Evolutionary conservation across 2,329 filamentous ascomycete species (phyloP).

Genomic region (Pseudopithomyces maydicus): DNA sequence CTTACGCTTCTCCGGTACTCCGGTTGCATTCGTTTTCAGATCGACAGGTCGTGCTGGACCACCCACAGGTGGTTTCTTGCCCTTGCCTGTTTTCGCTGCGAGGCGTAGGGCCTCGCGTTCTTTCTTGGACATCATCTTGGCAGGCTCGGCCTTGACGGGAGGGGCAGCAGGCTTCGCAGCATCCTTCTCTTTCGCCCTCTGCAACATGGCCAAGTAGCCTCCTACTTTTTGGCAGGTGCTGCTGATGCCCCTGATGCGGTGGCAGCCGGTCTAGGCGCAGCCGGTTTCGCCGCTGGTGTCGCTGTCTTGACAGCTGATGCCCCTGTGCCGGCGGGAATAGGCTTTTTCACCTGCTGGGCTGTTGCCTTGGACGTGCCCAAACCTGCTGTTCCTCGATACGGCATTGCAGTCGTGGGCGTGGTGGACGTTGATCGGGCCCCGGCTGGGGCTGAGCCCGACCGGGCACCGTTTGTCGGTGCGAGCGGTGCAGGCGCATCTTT

Average conservation of each 20-base stretch:
- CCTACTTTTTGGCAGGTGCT: slow-evolving; percentile 69
- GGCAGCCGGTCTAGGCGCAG: slow-evolving; percentile 14
- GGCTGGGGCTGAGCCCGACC: slow-evolving; percentile 28
- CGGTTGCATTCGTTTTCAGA: slow-evolving; percentile 29
- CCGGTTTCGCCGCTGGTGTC: slow-evolving; percentile 25
- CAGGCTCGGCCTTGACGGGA: slow-evolving; percentile 75
- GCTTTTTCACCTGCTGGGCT: slow-evolving; percentile 30
- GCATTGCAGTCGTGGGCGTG: slow-evolving; percentile 28
- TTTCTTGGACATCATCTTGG: slow-evolving; percentile 67
- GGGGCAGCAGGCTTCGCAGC: slow-evolving; percentile 57
- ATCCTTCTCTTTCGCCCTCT: slow-evolving; percentile 68
- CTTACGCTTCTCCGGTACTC: slow-evolving; percentile 43
- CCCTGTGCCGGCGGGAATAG: slow-evolving; percentile 19
- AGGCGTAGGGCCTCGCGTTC: slow-evolving; percentile 50
- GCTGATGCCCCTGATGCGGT: slow-evolving; percentile 27
- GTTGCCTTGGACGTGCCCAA: slow-evolving; percentile 29
- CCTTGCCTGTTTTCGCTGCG: slow-evolving; percentile 49
- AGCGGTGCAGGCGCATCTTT: slow-evolving; percentile 33
- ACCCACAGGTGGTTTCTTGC: slow-evolving; percentile 35
- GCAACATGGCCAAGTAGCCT: slow-evolving; percentile 75
- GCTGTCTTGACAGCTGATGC: slow-evolving; percentile 25
- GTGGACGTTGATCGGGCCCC: slow-evolving; percentile 28
- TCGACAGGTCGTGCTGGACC: slow-evolving; percentile 18
- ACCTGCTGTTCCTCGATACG: slow-evolving; percentile 46
- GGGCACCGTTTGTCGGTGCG: slow-evolving; percentile 31